Base-by-base conservation (phyloP, 177 flowering plant genomes). In the Vitis hybrid region DNA sequence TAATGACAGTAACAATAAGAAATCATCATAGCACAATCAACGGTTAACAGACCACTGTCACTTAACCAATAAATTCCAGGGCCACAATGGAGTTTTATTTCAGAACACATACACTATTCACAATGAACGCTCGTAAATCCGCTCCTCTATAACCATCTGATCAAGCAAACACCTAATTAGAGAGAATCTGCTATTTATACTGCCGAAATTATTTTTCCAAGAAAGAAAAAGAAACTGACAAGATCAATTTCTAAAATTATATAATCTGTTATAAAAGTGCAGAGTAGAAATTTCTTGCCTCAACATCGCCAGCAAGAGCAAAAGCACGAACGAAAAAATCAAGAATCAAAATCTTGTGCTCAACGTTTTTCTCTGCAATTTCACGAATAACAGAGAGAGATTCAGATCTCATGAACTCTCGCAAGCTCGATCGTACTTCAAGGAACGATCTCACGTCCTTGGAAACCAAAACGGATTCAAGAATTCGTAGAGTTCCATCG, bases 291-390 rank as follows among this genome's bases (percentile, higher is more conserved):
- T 18, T 12, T n/a, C 48, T 51, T 69, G 67, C 98, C 93, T 93
- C 86, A 6, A 78, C 71, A 65, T 91, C 97, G n/a, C 86, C 89
- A 2, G 81, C 72, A 11, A 91, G 80, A 58, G 91, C 89, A 60
- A 89, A 91, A 64, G 92, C 86, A 2, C 78, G 84, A 70, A 90
- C 85, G 59, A 91, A 76, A 75, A 93, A 93, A 16, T 86, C 91
- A 49, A 86, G 77, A 49, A 83, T 66, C 7, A 61, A 59, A 20
- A 93, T 89, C 86, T 87, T 88, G 53, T 79, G 73, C n/a, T 82
- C 82, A 8, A 83, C 76, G 1, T 85, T 31, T 75, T 79, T 80
- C 19, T 67, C 79, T 0, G 75, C n/a, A n/a, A 82, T 77, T 68
- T 83, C 84, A 3, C 79, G 83, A 13, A 88, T 61, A 31, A 77